Percentiles rank a stretch among this genome's conserved stretches.
Conservation (phyloP, 306 rosid genomes). For the Cyclanthera cordifolia region DNA sequence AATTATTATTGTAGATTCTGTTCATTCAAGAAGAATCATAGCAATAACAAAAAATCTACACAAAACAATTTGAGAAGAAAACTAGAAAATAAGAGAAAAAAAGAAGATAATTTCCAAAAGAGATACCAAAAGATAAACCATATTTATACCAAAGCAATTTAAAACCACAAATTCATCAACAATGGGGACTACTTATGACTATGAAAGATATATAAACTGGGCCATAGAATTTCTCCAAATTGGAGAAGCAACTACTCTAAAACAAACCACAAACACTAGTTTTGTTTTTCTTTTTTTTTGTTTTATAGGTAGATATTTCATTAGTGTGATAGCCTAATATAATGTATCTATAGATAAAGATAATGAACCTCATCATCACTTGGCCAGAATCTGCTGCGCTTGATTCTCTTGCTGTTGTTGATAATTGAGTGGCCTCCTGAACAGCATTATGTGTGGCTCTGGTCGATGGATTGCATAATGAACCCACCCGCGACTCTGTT, state of each 20-base stretch:
- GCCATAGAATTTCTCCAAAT: background rate
- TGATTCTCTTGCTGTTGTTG: conserved; percentile 82
- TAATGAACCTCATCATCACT: conserved; percentile 24
- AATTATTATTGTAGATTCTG: no score
- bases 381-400: conserved; percentile 52
- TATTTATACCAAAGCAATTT: background rate
- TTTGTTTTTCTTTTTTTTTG: background rate
- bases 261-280: background rate
- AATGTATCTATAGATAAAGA: no score
- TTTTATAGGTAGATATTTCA: background rate
- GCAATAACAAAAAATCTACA: background rate
- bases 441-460: conserved; percentile 96
- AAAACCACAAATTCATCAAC: conserved; percentile 3
- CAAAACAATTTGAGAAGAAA: background rate
- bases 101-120: no score
- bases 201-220: background rate
- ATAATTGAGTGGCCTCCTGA: conserved; percentile 84
- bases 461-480: conserved; percentile 94
- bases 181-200: background rate
- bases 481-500: conserved; percentile 98
- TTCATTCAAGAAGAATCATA: background rate
- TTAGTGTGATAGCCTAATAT: background rate
- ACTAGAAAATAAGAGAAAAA: background rate
- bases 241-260: background rate
- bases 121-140: background rate